Base-by-base conservation (phyloP, 2,329 filamentous ascomycete species). In the Aspergillus clavatus region DNA sequence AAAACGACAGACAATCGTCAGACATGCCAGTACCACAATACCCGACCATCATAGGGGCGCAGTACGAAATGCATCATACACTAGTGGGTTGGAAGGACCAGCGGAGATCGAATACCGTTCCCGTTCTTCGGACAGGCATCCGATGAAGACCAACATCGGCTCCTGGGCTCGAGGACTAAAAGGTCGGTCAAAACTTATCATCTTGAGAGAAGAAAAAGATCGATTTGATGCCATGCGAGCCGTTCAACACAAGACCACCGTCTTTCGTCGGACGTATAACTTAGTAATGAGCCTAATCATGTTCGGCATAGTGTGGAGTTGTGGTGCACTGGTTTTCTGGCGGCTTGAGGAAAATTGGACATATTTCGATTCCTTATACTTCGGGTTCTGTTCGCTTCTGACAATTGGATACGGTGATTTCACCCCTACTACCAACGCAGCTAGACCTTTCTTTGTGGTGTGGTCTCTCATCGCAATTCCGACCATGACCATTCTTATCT, bases 341-440 rank as follows among this genome's bases (percentile, higher is more conserved):
- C 58, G 69, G 24, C 72, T 78, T 0, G 83, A 87, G 55, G 60
- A 86, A 53, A 59, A 68, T 7, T 56, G 75, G 2, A 70, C 73
- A 0, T 96, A 95, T 60, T 95, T 91, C 55, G 74, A 89, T 45
- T 79, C 83, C 0, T 75, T 96, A 35, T 95, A 95, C 67, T 94
- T 95, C 61, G 83, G 83, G 54, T 96, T 93, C 64, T 82, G 89
- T 26, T 84, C 83, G 2, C 78, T 95, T 19, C 75, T 89, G 2
- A 95, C 90, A 0, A 87, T 95, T 28, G 90, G 90, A 1, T 95
- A 95, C 56, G 90, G 90, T 3, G 89, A 95, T 53, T 66, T 84
- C 4, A 81, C 83, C 1, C 89, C 89, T 0, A 73, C 82, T n/a
- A 87, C 84, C 2, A 90, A 89, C 52, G 78, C 83, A 0, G 88